These are phyloP conservation scores for Quercus robur DNA, from an alignment of 306 rosid species.

Conservation along the genomic window DNA sequence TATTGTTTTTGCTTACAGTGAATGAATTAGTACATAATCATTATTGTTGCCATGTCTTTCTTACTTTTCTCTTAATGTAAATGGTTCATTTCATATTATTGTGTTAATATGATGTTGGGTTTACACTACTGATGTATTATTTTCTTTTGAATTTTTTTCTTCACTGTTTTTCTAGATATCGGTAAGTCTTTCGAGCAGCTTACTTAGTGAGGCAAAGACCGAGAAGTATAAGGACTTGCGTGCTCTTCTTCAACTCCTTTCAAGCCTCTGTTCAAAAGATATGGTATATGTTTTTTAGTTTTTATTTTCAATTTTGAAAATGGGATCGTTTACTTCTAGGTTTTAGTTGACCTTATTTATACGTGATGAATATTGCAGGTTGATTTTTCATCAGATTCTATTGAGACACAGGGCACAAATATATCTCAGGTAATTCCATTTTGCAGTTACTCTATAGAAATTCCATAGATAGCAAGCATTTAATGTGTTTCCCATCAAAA, in stretches of 20 bases:
- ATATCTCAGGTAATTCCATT: conserved; percentile 74
- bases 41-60: neutral
- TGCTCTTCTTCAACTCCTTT: conserved; percentile 97
- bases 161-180: conserved; percentile 61
- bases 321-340: conserved; percentile 15
- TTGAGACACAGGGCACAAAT: conserved; percentile 68
- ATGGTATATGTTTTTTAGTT: conserved; percentile 42
- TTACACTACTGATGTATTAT: conserved; percentile 2
- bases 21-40: neutral
- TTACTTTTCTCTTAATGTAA: neutral
- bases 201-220: conserved; percentile 74
- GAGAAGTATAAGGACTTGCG: conserved; percentile 92
- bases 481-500: neutral
- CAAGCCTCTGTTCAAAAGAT: conserved; percentile 91
- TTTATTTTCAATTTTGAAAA: conserved; percentile 9
- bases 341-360: conserved; percentile 25
- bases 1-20: neutral
- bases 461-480: neutral
- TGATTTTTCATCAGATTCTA: conserved; percentile 85
- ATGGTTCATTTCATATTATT: neutral
- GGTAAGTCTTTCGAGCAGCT: conserved; percentile 73
- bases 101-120: neutral
- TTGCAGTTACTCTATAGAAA: conserved; percentile 13
- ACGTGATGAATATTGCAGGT: conserved; percentile 50
- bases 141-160: conserved; percentile 5